Percentiles rank a stretch among this genome's conserved stretches.
These are phyloP conservation scores for Yarrowia sp. DNA, from an alignment of 805 yeast species.

Conservation along the genomic window DNA sequence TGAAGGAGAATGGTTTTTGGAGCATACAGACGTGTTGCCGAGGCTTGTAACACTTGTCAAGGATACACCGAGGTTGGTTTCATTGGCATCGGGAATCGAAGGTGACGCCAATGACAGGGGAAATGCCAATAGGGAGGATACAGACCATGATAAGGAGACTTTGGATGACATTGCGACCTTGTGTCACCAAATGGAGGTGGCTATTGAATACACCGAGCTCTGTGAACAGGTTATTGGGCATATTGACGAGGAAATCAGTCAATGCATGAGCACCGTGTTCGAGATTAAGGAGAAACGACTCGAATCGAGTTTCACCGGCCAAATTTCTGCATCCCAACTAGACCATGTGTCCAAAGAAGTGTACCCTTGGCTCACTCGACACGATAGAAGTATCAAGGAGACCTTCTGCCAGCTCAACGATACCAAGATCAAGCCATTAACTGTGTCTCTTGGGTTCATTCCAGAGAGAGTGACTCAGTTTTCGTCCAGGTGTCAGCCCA, in stretches of 20 bases:
- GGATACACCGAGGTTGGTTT: slow-evolving; percentile 29
- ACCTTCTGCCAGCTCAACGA: slow-evolving; percentile 28
- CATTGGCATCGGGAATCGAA: not conserved
- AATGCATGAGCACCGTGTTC: slow-evolving; percentile 28
- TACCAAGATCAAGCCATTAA: slow-evolving; percentile 29
- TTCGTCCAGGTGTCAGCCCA: slow-evolving; percentile 25
- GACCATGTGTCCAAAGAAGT: slow-evolving; percentile 24
- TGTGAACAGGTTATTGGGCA: slow-evolving; percentile 32
- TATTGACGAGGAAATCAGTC: slow-evolving; percentile 31
- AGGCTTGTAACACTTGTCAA: not conserved
- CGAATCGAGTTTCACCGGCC: not conserved
- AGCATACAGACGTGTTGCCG: slow-evolving; percentile 10
- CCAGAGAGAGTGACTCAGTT: slow-evolving; percentile 32
- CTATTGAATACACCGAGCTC: slow-evolving; percentile 35
- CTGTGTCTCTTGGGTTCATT: slow-evolving; percentile 31
- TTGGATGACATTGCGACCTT: slow-evolving; percentile 26
- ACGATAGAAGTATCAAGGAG: slow-evolving; percentile 28
- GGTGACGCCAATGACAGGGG: not conserved
- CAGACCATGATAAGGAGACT: slow-evolving; percentile 9
- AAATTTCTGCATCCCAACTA: slow-evolving; percentile 14
- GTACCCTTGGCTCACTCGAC: slow-evolving; percentile 28
- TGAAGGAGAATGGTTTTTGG: slow-evolving; percentile 18
- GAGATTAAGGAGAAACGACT: slow-evolving; percentile 30
- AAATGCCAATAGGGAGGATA: not conserved
- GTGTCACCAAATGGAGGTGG: slow-evolving; percentile 30